A percentile compares a stretch with the other conserved stretches of the same genome.
Evolutionary conservation across 2,329 filamentous ascomycete genomes (phyloP).

Genomic region (Hypoxylon sp.): DNA sequence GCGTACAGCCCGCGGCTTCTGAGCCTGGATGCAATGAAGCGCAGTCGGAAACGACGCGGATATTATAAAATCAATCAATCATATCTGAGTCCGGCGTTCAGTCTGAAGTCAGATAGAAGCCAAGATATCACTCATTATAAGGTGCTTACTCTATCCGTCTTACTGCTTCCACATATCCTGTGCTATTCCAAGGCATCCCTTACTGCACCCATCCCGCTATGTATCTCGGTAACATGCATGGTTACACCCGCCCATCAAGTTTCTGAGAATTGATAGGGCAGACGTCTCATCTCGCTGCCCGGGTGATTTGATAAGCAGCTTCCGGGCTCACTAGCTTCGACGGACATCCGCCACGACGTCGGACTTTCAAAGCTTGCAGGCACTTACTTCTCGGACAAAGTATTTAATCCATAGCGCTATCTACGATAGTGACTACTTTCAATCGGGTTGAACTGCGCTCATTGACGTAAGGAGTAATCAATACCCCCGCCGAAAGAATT

Average conservation of each 20-base stretch:
- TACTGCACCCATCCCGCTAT: background rate
- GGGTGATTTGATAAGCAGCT: background rate
- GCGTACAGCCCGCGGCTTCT: background rate
- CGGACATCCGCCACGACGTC: constrained; percentile 19
- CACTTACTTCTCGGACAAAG: background rate
- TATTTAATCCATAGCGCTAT: constrained; percentile 8
- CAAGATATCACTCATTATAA: background rate
- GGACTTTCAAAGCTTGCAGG: constrained; percentile 7
- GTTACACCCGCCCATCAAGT: background rate
- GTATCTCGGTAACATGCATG: background rate
- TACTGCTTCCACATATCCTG: too few species aligned
- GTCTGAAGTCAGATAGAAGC: background rate
- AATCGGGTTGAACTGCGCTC: background rate
- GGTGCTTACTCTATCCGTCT: too few species aligned
- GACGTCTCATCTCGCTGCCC: too few species aligned
- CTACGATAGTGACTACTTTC: background rate
- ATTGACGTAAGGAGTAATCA: background rate
- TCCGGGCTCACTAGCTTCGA: background rate
- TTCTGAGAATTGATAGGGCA: background rate
- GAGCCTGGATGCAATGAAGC: background rate
- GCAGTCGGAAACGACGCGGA: background rate
- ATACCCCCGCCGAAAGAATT: background rate
- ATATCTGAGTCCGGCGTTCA: background rate
- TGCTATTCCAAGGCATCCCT: background rate
- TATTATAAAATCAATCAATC: background rate